phyloP scores from a whole-genome alignment of 306 rosid species.

The Sechiopsis laciniata region DNA sequence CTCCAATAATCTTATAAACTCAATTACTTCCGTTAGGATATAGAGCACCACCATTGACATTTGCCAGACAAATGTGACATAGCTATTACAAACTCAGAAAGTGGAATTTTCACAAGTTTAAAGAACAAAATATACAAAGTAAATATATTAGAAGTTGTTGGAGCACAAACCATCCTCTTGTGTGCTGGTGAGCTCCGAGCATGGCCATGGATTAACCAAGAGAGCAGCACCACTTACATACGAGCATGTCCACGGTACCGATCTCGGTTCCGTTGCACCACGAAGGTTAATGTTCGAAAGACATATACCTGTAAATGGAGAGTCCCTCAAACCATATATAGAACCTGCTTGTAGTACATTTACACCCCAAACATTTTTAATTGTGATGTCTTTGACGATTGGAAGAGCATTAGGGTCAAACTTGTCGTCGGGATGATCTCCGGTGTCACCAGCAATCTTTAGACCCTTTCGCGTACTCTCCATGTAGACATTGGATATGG shows the following conservation, averaged over 20 bases:
- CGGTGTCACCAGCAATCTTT: constrained; percentile 69
- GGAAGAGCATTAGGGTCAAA: constrained; percentile 74
- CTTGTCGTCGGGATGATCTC: constrained; percentile 70
- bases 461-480: constrained; percentile 62
- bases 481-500: constrained; percentile 46
- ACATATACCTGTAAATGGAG: constrained; percentile 76
- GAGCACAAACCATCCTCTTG: constrained; percentile 39
- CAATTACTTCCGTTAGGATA: not conserved
- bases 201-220: constrained; percentile 66
- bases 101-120: not conserved
- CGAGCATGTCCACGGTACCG: constrained; percentile 72
- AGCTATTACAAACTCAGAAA: not conserved
- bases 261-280: constrained; percentile 32
- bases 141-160: constrained; percentile 27
- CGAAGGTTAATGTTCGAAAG: constrained; percentile 60
- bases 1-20: too few species aligned
- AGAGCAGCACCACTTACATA: constrained; percentile 55
- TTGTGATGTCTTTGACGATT: constrained; percentile 50
- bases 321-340: constrained; percentile 47
- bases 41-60: not conserved
- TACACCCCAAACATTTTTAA: constrained; percentile 64
- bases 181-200: constrained; percentile 41
- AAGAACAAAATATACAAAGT: constrained; percentile 5
- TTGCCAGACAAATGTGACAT: too few species aligned
- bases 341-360: constrained; percentile 74